These are phyloP conservation scores for Carex parvula DNA, from an alignment of 176 grass and related monocot species.

Conservation along the genomic window DNA sequence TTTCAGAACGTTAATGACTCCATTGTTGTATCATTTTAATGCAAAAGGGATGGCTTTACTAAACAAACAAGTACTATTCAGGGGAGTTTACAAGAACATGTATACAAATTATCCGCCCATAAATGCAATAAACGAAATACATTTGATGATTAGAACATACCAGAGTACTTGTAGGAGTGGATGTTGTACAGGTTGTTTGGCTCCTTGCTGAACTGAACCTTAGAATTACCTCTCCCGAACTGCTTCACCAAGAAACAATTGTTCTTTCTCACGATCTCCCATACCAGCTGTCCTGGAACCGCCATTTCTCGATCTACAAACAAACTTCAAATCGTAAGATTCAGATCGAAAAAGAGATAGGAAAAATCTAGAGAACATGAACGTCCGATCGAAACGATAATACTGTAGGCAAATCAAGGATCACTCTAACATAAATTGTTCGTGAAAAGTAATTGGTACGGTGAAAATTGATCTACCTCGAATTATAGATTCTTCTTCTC, in stretches of 20 bases:
- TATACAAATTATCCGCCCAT: not conserved
- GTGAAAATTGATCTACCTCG: not conserved
- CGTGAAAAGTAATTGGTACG: not conserved
- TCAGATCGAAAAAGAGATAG: not conserved
- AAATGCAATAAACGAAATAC: not conserved
- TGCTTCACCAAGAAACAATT: slow-evolving; percentile 84
- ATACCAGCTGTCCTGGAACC: slow-evolving; percentile 65
- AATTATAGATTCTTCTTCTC: not conserved
- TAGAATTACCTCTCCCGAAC: slow-evolving; percentile 77
- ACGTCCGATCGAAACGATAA: no score
- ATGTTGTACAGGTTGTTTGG: slow-evolving; percentile 90
- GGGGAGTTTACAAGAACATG: not conserved
- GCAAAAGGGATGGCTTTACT: not conserved
- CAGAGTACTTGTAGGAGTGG: slow-evolving; percentile 87
- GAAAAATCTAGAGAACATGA: no score
- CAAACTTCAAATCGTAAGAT: slow-evolving; percentile 16
- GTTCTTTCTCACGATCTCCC: slow-evolving; percentile 96
- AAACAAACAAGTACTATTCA: not conserved
- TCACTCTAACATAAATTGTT: no score
- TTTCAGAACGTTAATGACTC: no score
- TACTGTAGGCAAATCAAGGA: no score
- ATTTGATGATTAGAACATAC: slow-evolving; percentile 19
- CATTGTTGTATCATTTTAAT: no score
- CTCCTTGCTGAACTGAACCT: slow-evolving; percentile 94
- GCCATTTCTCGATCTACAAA: slow-evolving; percentile 39